Conservation (phyloP, 176 grass and related monocot species). For the Chrysopogon serrulatus region DNA sequence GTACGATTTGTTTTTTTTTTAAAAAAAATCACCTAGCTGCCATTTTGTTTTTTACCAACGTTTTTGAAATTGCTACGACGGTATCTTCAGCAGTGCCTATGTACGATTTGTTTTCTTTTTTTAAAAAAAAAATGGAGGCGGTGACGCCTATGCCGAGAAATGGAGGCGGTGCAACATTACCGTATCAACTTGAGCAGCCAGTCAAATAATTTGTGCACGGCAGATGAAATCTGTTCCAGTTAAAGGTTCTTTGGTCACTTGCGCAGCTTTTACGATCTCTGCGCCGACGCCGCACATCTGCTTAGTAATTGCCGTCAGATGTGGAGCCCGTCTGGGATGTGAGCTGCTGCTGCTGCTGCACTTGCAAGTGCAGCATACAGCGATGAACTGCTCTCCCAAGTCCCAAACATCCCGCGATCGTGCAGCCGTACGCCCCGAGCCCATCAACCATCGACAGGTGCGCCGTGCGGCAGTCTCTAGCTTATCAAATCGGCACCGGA, state of each 20-base stretch:
- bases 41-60: background rate
- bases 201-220: background rate
- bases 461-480: constrained; percentile 14
- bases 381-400: background rate
- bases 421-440: background rate
- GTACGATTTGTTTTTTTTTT: background rate
- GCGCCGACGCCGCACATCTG: background rate
- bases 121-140: background rate
- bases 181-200: background rate
- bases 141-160: too few relatives aligned
- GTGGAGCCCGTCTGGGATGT: background rate
- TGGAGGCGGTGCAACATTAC: too few relatives aligned
- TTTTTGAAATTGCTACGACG: background rate
- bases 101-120: too few relatives aligned
- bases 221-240: background rate
- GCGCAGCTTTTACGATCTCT: background rate
- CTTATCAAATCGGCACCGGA: constrained; percentile 40
- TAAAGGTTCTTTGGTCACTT: background rate
- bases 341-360: background rate
- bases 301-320: background rate
- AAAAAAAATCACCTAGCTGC: background rate
- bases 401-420: background rate
- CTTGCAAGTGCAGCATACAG: background rate
- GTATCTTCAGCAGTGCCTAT: background rate
- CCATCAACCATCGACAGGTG: constrained; percentile 17